These are phyloP conservation scores for Xylaria curta DNA, from an alignment of 495 filamentous ascomycete genomes.

Conservation along the genomic window DNA sequence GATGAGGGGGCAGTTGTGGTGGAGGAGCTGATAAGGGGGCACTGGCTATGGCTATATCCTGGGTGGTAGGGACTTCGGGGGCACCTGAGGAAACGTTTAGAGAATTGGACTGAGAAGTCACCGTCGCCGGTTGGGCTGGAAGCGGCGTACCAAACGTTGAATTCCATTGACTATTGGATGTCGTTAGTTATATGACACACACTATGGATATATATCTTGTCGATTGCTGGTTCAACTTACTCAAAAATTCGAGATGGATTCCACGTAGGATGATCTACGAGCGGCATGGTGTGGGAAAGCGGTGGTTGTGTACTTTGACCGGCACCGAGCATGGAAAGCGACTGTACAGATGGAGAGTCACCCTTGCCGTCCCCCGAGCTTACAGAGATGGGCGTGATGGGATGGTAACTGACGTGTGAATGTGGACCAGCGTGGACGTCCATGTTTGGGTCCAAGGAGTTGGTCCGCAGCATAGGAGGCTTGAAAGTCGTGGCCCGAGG, in stretches of 20 bases:
- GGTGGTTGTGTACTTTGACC: conserved; percentile 52
- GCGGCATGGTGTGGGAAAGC: conserved; percentile 58
- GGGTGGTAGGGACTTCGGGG: conserved; percentile 57
- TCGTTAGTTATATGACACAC: conserved; percentile 38
- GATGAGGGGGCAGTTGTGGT: conserved; percentile 53
- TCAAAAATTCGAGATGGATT: conserved; percentile 94
- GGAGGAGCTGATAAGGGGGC: conserved; percentile 58
- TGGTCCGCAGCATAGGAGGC: conserved; percentile 43
- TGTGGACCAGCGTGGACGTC: conserved; percentile 57
- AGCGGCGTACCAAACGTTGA: conserved; percentile 80
- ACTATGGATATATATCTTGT: conserved; percentile 8
- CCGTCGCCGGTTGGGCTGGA: conserved; percentile 48
- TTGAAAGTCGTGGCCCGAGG: conserved; percentile 57
- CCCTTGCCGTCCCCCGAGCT: conserved; percentile 76
- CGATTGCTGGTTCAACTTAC: conserved; percentile 70
- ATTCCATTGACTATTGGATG: conserved; percentile 77
- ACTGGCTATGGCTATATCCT: conserved; percentile 57
- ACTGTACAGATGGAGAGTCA: conserved; percentile 80
- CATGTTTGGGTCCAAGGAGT: conserved; percentile 52
- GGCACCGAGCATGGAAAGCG: conserved; percentile 76
- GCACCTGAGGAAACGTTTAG: conserved; percentile 54
- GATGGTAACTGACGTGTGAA: conserved; percentile 80
- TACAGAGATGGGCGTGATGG: conserved; percentile 81
- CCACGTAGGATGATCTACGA: conserved; percentile 78
- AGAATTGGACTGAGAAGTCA: conserved; percentile 48